Evolutionary conservation across 805 yeast species (phyloP), one percentile per base, ranked within the genome.

Genomic region (Isabelozyma rhagii): DNA sequence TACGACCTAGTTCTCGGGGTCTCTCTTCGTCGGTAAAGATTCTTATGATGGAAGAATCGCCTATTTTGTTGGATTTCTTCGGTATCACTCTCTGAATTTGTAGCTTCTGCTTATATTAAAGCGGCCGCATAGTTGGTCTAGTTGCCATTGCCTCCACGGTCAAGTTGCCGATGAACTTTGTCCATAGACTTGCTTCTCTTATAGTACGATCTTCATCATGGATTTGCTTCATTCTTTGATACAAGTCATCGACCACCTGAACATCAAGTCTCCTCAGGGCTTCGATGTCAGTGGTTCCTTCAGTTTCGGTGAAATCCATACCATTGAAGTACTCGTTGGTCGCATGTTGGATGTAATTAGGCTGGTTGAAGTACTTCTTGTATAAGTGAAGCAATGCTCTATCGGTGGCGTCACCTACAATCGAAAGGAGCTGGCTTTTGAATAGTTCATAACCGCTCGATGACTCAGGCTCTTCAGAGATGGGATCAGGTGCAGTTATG

Each of bases 131-230:
- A 0, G 83, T 79, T 0, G 89, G 87, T 51, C 92, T 68, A 0
- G 91, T 85, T 10, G 91, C 87, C 86, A 87, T 83, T 3, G 87
- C 88, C 46, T 78, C 78, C 1, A 82, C 79, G 50, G 78, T 79
- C 9, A 85, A 50, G 0, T 85, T 71, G 0, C 93, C 93, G 29
- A 87, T 73, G 55, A 75, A 85, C 41, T 77, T 66, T 25, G 48
- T 52, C 78, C 77, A 71, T 41, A 53, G 41, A 28, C 51, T 18
- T 47, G 49, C 44, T 41, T 40, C 21, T 10, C 34, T 11, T 15
- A 40, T 31, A 2, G 15, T 17, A 17, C 41, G 8, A 15, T 44
- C 31, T 39, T 31, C 34, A 8, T 45, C 29, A 28, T 3, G 8
- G 6, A 40, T 21, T 14, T 28, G 27, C 8, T 42, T 8, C 27